Percentiles rank a stretch among this genome's conserved stretches.
phyloP scores from a whole-genome alignment of 2,329 filamentous ascomycete species.

The Leptographium wingfieldii region DNA sequence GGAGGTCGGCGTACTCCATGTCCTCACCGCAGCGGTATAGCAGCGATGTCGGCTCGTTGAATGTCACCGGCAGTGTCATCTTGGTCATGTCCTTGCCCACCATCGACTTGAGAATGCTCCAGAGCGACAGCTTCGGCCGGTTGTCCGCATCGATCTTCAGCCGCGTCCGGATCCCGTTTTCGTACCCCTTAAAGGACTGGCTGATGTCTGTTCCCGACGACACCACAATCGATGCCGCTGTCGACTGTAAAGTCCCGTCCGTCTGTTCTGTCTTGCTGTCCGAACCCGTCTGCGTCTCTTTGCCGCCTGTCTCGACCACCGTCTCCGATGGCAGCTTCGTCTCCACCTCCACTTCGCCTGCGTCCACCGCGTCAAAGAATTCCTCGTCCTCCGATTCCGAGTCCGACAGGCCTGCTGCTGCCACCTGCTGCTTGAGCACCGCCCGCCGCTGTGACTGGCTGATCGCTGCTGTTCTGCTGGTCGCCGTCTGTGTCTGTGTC shows the following conservation, averaged over 20 bases:
- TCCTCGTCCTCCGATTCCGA: constrained; percentile 75
- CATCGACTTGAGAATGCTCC: constrained; percentile 98
- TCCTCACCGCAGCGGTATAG: constrained; percentile 93
- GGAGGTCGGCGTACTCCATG: constrained; percentile 91
- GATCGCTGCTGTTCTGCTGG: not conserved
- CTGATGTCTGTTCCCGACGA: constrained; percentile 50
- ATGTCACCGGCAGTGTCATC: constrained; percentile 96
- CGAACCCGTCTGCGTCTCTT: constrained; percentile 24
- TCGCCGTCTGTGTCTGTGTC: too few species aligned
- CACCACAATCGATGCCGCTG: constrained; percentile 23
- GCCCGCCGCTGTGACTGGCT: constrained; percentile 45
- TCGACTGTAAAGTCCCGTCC: not conserved
- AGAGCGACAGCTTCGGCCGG: constrained; percentile 85
- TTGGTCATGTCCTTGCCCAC: constrained; percentile 99
- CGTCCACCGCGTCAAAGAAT: constrained; percentile 94
- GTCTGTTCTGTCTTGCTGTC: not conserved
- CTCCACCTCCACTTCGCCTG: constrained; percentile 76
- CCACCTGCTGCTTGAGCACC: constrained; percentile 49
- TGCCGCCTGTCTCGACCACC: constrained; percentile 8
- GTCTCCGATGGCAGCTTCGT: constrained; percentile 40
- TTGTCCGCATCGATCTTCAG: constrained; percentile 88
- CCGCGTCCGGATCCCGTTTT: constrained; percentile 67
- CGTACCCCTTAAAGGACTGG: constrained; percentile 76
- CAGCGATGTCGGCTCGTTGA: constrained; percentile 95
- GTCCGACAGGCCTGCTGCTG: constrained; percentile 57